A percentile compares a stretch with the other conserved stretches of the same genome.
Evolutionary conservation across 805 yeast genomes (phyloP).

Genomic region (Yamadazyma tumulicola): DNA sequence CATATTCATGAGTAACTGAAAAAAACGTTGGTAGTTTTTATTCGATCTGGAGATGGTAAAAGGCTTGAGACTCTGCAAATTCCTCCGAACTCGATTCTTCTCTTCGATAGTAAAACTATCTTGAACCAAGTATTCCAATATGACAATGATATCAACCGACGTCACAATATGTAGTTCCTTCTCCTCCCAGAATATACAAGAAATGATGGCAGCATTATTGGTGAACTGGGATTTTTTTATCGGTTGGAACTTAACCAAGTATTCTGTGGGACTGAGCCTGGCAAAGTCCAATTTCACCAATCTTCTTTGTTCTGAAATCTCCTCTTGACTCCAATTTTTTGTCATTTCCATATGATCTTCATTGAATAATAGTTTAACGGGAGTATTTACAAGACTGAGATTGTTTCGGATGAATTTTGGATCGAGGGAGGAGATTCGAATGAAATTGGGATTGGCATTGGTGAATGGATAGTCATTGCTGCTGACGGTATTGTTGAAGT

Average conservation of each 20-base stretch:
- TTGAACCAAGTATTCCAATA: constrained; percentile 56
- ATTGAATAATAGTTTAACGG: constrained; percentile 25
- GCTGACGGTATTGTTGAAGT: too few relatives aligned
- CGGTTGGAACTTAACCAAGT: constrained; percentile 33
- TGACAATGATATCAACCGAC: constrained; percentile 57
- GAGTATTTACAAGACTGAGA: constrained; percentile 19
- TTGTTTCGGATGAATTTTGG: constrained; percentile 19
- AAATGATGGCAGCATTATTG: constrained; percentile 43
- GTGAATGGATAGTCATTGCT: not conserved
- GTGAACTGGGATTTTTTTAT: constrained; percentile 32
- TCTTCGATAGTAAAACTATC: constrained; percentile 60
- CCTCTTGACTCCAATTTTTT: constrained; percentile 46
- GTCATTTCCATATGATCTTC: constrained; percentile 35
- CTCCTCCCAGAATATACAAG: constrained; percentile 59
- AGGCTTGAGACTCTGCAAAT: constrained; percentile 62
- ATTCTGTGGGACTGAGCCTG: constrained; percentile 30
- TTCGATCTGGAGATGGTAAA: constrained; percentile 52
- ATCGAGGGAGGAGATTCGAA: constrained; percentile 23
- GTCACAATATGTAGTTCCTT: constrained; percentile 50
- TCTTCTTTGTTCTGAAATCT: constrained; percentile 40
- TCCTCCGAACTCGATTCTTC: constrained; percentile 65
- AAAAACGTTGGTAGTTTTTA: constrained; percentile 25
- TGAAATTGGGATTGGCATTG: constrained; percentile 11
- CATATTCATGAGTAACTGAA: constrained; percentile 52
- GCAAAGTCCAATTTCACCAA: constrained; percentile 45